Evolutionary conservation across 345 rosid genomes (phyloP).

Genomic region (Camelina hispida): DNA sequence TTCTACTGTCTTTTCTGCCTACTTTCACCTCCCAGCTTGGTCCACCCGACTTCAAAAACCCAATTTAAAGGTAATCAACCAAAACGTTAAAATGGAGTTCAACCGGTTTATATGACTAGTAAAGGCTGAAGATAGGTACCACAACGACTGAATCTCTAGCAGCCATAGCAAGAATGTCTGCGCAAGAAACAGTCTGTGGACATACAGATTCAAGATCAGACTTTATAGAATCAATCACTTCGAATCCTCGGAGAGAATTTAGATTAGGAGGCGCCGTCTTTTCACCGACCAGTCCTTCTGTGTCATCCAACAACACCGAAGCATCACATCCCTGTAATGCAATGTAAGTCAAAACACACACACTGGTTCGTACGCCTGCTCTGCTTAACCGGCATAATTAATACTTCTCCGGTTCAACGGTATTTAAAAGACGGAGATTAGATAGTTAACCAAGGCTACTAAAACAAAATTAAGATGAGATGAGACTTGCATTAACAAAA

Average conservation of each 20-base stretch:
- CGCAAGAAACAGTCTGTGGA: constrained; percentile 83
- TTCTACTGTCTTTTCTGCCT: constrained; percentile 73
- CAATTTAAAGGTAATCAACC: background rate
- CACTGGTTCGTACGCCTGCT: background rate
- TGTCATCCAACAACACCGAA: constrained; percentile 79
- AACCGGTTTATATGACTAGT: background rate
- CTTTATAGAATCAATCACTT: constrained; percentile 74
- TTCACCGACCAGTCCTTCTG: constrained; percentile 62
- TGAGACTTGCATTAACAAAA: constrained; percentile 69
- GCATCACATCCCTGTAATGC: constrained; percentile 81
- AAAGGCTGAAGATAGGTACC: constrained; percentile 42
- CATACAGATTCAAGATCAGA: constrained; percentile 70
- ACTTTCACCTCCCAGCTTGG: constrained; percentile 86
- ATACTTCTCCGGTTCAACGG: constrained; percentile 5
- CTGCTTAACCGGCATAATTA: constrained; percentile 9
- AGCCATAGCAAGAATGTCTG: constrained; percentile 79
- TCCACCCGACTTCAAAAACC: constrained; percentile 70
- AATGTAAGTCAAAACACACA: constrained; percentile 1
- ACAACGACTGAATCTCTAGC: constrained; percentile 84
- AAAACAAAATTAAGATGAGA: background rate
- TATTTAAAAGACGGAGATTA: background rate
- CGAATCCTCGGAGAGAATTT: constrained; percentile 86
- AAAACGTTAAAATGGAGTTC: background rate
- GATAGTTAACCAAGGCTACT: background rate
- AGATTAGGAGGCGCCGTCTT: constrained; percentile 83